Percentiles rank a stretch among this genome's conserved stretches.
Conservation (phyloP, 2,329 filamentous ascomycete species). For the Fusarium sublunatum region DNA sequence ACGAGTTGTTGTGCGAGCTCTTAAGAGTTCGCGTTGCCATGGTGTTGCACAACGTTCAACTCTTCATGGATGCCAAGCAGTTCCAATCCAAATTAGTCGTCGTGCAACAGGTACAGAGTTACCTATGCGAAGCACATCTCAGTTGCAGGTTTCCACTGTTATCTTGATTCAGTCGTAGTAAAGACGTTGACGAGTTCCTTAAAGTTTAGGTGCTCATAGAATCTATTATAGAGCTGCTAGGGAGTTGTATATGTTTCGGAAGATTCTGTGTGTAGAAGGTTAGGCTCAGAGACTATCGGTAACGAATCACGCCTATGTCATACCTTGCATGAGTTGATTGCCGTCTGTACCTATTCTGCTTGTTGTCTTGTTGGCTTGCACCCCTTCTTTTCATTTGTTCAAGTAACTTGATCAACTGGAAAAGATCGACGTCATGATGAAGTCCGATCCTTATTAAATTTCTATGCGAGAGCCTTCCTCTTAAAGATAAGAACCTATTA, state of each 20-base stretch:
- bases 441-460: not conserved
- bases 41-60: slow-evolving; percentile 13
- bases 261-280: not conserved
- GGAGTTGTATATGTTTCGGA: not conserved
- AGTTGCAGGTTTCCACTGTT: not conserved
- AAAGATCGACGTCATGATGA: not conserved
- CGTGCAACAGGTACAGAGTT: slow-evolving; percentile 14
- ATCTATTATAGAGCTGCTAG: not conserved
- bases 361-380: too few species aligned
- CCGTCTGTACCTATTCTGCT: too few species aligned
- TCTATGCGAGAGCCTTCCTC: not conserved
- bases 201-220: not conserved
- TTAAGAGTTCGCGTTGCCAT: slow-evolving; percentile 8
- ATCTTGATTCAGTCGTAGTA: not conserved
- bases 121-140: slow-evolving; percentile 21
- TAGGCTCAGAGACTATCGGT: not conserved
- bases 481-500: not conserved
- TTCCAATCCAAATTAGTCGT: slow-evolving; percentile 15
- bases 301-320: not conserved
- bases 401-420: not conserved
- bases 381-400: too few species aligned
- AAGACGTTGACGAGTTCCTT: not conserved
- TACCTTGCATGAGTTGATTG: not conserved
- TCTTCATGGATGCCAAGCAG: slow-evolving; percentile 5
- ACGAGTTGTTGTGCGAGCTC: slow-evolving; percentile 1